phyloP scores from a whole-genome alignment of 192 early-diverging fungal genomes.

The Dissophora ornata region DNA sequence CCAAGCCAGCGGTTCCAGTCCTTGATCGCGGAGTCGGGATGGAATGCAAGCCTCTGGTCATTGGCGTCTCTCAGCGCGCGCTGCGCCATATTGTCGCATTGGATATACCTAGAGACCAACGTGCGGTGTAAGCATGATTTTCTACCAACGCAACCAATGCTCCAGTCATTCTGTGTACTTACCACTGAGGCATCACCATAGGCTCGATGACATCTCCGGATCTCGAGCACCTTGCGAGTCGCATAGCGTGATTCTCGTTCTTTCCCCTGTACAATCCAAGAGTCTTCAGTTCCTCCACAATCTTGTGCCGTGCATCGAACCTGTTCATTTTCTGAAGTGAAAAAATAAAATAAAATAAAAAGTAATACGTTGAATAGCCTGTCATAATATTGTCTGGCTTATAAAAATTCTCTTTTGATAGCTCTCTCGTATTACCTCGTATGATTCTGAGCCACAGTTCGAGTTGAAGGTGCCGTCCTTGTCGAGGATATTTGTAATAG shows the following conservation, averaged over 20 bases:
- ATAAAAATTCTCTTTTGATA: no score
- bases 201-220: conserved; percentile 97
- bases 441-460: conserved; percentile 68
- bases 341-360: conserved; percentile 8
- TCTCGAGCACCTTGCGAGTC: conserved; percentile 75
- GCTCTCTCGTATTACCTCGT: no score
- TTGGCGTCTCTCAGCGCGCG: conserved; percentile 75
- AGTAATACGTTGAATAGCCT: background rate
- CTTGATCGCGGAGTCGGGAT: conserved; percentile 78
- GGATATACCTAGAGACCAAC: conserved; percentile 72
- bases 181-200: conserved; percentile 96
- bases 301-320: conserved; percentile 82
- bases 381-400: no score
- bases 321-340: conserved; percentile 78
- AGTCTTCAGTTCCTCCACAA: conserved; percentile 74
- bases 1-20: conserved; percentile 94
- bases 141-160: background rate
- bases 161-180: background rate
- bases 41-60: conserved; percentile 70
- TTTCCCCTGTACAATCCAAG: conserved; percentile 79
- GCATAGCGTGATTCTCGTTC: conserved; percentile 82
- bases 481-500: conserved; percentile 86
- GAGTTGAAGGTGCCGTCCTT: conserved; percentile 87
- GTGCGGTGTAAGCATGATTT: background rate
- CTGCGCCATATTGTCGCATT: conserved; percentile 79